Conservation (phyloP, 148 eudicot species). For the Beta vulgaris region DNA sequence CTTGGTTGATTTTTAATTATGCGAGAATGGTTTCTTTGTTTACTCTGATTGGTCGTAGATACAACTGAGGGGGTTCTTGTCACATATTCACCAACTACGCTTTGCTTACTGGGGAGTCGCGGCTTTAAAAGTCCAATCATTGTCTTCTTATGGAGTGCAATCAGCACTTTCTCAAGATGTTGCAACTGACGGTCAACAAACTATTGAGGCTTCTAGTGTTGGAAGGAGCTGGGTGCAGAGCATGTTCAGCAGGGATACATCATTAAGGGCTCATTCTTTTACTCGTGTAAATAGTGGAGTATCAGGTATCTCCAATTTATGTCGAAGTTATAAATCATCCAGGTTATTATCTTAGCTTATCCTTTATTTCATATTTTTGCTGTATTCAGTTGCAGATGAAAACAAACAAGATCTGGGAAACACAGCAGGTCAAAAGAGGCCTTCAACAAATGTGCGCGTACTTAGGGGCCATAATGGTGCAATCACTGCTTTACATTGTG, state of each 20-base stretch:
- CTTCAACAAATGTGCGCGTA: constrained; percentile 74
- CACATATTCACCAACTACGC: constrained; percentile 80
- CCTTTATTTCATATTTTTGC: constrained; percentile 5
- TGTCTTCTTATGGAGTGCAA: constrained; percentile 58
- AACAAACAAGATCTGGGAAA: constrained; percentile 60
- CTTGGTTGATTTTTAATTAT: constrained; percentile 18
- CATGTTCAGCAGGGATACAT: constrained; percentile 89
- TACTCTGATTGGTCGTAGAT: constrained; percentile 46
- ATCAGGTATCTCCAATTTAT: constrained; percentile 43
- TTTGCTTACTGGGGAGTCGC: constrained; percentile 83
- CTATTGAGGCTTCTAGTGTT: constrained; percentile 83
- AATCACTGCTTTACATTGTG: constrained; percentile 90
- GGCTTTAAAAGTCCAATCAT: constrained; percentile 59
- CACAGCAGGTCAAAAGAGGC: constrained; percentile 69
- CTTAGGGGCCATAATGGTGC: constrained; percentile 98
- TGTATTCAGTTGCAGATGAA: constrained; percentile 59
- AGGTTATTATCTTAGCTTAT: not conserved
- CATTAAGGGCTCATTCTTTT: constrained; percentile 60
- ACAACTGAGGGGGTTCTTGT: constrained; percentile 79
- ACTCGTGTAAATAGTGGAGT: constrained; percentile 22
- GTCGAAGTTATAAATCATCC: constrained; percentile 37
- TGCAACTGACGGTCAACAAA: constrained; percentile 57
- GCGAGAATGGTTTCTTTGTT: constrained; percentile 14
- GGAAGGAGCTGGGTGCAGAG: constrained; percentile 99
- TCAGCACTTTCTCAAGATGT: constrained; percentile 79